These are phyloP conservation scores for Gliomastix tumulicola DNA, from an alignment of 2,329 filamentous ascomycete species.

Conservation along the genomic window DNA sequence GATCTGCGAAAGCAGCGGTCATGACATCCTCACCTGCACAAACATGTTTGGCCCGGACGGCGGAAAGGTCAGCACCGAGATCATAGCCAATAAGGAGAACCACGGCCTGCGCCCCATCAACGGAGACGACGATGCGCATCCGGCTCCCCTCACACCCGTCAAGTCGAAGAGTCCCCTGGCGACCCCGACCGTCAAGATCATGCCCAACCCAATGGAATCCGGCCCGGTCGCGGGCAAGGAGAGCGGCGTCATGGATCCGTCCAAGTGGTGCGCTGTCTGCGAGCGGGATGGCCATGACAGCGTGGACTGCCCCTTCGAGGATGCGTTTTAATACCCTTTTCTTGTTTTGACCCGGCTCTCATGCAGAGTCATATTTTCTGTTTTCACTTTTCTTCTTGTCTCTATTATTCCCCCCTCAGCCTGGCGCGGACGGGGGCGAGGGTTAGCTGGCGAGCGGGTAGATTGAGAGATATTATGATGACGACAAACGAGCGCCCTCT, in stretches of 20 bases:
- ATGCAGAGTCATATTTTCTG: too few species aligned
- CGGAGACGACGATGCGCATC: slow-evolving; percentile 36
- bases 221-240: slow-evolving; percentile 72
- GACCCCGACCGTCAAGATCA: slow-evolving; percentile 35
- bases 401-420: too few species aligned
- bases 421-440: too few species aligned
- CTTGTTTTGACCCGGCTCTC: too few species aligned
- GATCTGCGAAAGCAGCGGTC: slow-evolving; percentile 85
- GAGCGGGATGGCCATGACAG: slow-evolving; percentile 96
- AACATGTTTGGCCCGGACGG: slow-evolving; percentile 66
- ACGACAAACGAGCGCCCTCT: too few species aligned
- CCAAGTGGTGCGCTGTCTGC: slow-evolving; percentile 96
- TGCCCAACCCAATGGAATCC: slow-evolving; percentile 57
- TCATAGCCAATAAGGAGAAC: slow-evolving; percentile 3
- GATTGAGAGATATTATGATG: too few species aligned
- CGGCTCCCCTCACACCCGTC: slow-evolving; percentile 48
- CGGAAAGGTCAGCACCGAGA: slow-evolving; percentile 14
- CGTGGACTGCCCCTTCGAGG: slow-evolving; percentile 89
- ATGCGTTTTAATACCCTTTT: slow-evolving; percentile 66
- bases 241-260: slow-evolving; percentile 69
- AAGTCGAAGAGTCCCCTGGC: slow-evolving; percentile 34
- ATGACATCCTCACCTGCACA: slow-evolving; percentile 90
- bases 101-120: slow-evolving; percentile 4
- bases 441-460: too few species aligned
- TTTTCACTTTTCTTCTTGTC: too few species aligned